Evolutionary conservation across 805 yeast species (phyloP).

Genomic region (Barnettozyma botsteinii): DNA sequence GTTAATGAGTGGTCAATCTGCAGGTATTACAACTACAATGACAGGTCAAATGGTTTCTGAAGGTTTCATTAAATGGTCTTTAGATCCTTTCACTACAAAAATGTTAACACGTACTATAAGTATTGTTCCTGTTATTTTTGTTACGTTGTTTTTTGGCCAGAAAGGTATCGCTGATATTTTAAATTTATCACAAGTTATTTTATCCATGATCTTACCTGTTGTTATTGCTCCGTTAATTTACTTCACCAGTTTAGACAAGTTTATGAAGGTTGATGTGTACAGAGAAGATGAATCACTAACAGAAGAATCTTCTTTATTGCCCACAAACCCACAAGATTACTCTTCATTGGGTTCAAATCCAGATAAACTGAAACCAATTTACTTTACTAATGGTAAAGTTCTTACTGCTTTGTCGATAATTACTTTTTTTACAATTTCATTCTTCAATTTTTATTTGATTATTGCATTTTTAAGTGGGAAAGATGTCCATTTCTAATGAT

Average conservation of each 20-base stretch:
- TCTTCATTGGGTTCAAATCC: not conserved
- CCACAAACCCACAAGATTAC: not conserved
- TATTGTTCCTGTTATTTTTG: conserved; percentile 75
- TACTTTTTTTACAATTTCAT: conserved; percentile 66
- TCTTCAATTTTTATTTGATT: conserved; percentile 60
- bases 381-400: conserved; percentile 39
- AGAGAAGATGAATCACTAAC: conserved; percentile 11
- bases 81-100: conserved; percentile 78
- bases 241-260: conserved; percentile 64
- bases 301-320: conserved; percentile 3
- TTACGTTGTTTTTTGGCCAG: conserved; percentile 68
- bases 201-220: conserved; percentile 75
- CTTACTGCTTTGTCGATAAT: conserved; percentile 46
- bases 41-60: conserved; percentile 94
- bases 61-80: conserved; percentile 76
- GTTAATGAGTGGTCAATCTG: conserved; percentile 88
- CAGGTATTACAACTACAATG: conserved; percentile 89
- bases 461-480: conserved; percentile 43
- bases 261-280: conserved; percentile 52
- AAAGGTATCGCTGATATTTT: conserved; percentile 72
- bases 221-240: conserved; percentile 84
- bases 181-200: conserved; percentile 78
- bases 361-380: conserved; percentile 14
- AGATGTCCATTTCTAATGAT: conserved; percentile 25
- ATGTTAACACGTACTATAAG: conserved; percentile 79